Evolutionary conservation across 768 basidiomycete species (phyloP).

Genomic region (Suillus brevipes): DNA sequence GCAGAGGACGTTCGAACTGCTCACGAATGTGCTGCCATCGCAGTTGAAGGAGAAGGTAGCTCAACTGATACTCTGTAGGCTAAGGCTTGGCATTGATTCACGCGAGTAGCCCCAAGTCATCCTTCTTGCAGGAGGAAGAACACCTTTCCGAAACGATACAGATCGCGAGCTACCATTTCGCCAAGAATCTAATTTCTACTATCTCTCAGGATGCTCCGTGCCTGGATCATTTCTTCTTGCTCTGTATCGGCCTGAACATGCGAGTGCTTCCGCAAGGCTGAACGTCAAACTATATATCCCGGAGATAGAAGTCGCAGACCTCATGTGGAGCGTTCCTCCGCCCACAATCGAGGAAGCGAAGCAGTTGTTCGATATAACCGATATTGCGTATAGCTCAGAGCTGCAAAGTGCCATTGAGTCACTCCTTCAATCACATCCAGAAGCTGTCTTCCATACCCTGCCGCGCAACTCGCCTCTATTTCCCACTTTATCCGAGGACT

Average conservation of each 20-base stretch:
- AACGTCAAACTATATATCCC: constrained; percentile 77
- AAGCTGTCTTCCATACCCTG: constrained; percentile 65
- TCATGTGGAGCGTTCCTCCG: constrained; percentile 90
- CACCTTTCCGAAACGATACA: constrained; percentile 75
- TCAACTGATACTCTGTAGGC: background rate
- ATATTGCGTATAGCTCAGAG: constrained; percentile 29
- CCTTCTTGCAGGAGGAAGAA: constrained; percentile 63
- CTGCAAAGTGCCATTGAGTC: background rate
- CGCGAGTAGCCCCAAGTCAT: constrained; percentile 62
- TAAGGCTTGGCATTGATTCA: background rate
- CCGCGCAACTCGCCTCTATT: constrained; percentile 54
- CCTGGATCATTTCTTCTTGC: constrained; percentile 71
- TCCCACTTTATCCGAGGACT: constrained; percentile 48
- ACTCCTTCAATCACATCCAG: constrained; percentile 30
- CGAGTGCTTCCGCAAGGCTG: constrained; percentile 43
- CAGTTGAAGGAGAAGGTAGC: constrained; percentile 4
- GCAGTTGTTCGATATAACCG: constrained; percentile 58
- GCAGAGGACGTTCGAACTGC: constrained; percentile 4
- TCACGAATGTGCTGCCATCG: background rate
- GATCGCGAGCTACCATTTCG: constrained; percentile 78
- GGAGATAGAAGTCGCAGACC: constrained; percentile 63
- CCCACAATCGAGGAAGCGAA: constrained; percentile 62
- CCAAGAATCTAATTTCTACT: constrained; percentile 86
- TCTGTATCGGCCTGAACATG: constrained; percentile 46
- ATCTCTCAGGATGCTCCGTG: constrained; percentile 77